These are phyloP conservation scores for Schizonepeta tenuifolia DNA, from an alignment of 257 asterid species.

Conservation along the genomic window DNA sequence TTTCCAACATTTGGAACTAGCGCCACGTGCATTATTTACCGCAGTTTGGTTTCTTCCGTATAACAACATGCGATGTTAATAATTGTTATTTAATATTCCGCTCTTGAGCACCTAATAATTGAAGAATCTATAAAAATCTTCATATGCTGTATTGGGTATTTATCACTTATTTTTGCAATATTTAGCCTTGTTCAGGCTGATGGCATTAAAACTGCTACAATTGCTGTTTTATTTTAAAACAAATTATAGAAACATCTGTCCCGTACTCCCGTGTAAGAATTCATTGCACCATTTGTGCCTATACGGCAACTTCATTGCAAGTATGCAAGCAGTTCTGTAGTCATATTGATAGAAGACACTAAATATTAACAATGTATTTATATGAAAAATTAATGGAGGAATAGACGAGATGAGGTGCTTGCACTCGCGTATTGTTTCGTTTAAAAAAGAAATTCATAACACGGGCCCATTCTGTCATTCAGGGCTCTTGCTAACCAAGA, in stretches of 20 bases:
- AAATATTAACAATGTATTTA: too few species aligned
- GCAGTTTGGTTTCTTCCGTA: background rate
- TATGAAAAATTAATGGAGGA: too few species aligned
- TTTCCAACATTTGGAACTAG: background rate
- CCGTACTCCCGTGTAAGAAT: too few species aligned
- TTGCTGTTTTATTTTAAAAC: background rate
- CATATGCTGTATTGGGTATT: background rate
- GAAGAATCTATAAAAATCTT: background rate
- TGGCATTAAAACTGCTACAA: background rate
- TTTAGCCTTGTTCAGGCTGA: background rate
- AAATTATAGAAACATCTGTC: background rate
- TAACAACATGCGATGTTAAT: background rate
- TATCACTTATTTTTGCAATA: background rate
- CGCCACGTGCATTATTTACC: background rate
- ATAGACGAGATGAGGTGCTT: too few species aligned
- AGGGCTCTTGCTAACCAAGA: too few species aligned
- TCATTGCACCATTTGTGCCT: too few species aligned
- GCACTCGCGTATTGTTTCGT: too few species aligned
- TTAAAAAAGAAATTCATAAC: too few species aligned
- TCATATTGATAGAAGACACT: too few species aligned
- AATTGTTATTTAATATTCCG: slow-evolving; percentile 4
- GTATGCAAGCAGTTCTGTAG: too few species aligned
- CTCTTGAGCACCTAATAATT: background rate
- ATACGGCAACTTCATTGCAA: too few species aligned
- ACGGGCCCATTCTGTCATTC: too few species aligned